Conservation (phyloP, 2,329 filamentous ascomycete genomes). For the Scolecobasidium constrictum region DNA sequence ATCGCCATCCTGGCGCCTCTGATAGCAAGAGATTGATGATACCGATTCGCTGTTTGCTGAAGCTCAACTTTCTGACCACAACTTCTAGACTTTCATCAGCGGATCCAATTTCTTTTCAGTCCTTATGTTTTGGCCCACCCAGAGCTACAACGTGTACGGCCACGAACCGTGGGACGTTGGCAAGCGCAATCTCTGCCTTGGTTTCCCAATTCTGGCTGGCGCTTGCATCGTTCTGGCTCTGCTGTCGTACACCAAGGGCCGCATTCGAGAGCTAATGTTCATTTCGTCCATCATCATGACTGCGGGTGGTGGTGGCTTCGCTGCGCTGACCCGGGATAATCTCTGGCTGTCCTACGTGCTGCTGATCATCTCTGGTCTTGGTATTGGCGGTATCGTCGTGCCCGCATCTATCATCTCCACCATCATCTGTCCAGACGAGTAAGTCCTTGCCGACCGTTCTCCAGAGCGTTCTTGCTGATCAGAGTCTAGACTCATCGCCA, state of each 20-base stretch:
- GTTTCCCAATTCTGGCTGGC: slow-evolving; percentile 51
- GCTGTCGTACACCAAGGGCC: slow-evolving; percentile 46
- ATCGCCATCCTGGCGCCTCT: too few species aligned
- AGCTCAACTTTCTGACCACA: too few species aligned
- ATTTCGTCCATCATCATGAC: slow-evolving; percentile 53
- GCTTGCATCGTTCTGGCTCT: slow-evolving; percentile 48
- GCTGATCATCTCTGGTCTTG: slow-evolving; percentile 50
- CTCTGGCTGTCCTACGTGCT: slow-evolving; percentile 44
- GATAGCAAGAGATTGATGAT: too few species aligned
- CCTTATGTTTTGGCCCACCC: slow-evolving; percentile 24
- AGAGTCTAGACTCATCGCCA: slow-evolving; percentile 50
- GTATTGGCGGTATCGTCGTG: slow-evolving; percentile 57
- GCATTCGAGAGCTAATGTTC: slow-evolving; percentile 50
- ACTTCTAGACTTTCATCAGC: slow-evolving; percentile 22
- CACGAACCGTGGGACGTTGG: slow-evolving; percentile 54
- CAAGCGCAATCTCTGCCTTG: slow-evolving; percentile 54
- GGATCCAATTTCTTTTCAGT: slow-evolving; percentile 24
- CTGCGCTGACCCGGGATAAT: slow-evolving; percentile 41
- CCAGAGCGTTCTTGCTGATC: too few species aligned
- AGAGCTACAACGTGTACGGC: slow-evolving; percentile 24
- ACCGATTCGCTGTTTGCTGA: too few species aligned
- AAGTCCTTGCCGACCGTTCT: too few species aligned
- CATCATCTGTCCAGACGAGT: slow-evolving; percentile 57
- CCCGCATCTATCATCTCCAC: slow-evolving; percentile 57
- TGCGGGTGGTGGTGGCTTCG: slow-evolving; percentile 45